Base-by-base conservation (phyloP, 1,284 basidiomycete genomes). In the Porodaedalea pini region DNA sequence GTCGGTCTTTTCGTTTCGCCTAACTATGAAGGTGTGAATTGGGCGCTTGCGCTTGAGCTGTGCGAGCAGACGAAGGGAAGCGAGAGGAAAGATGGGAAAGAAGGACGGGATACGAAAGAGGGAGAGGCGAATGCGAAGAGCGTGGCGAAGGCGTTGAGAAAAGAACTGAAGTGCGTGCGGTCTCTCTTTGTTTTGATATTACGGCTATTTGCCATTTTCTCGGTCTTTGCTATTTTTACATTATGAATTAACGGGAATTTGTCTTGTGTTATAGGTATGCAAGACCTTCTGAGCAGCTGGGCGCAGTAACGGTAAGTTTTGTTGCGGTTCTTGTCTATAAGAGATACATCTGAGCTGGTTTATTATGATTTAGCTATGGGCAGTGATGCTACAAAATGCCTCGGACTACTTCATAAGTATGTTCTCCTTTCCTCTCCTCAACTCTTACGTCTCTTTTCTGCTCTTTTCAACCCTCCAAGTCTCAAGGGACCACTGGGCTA, bases 281-380 rank as follows among this genome's bases (percentile, higher is more conserved):
- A 8, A 83, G 86, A 63, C 83, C 87, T 2, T 68, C 82, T 27
- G 81, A 83, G 13, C 87, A 89, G 68, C 71, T 90, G 8, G 83
- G 86, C 17, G 87, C 87, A 40, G 85, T 86, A 23, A 73, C 84
- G 61, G 86, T 87, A 66, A 45, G 83, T 72, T 13, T 23, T 51
- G 34, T 32, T 27, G 8, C 4, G 23, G 8, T 27, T 36, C 19
- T 23, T 34, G 3, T 6, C 34, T 27, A 19, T 17, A 31, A 44
- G 1, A 21, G 41, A 25, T 43, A 47, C 10, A 49, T n/a, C 15
- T 40, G 50, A 15, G 39, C 37, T 49, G 53, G 32, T n/a, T n/a
- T n/a, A n/a, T n/a, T n/a, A n/a, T n/a, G n/a, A n/a, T 51, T 43
- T 58, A 90, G 88, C 68, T 92, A n/a, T 91, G 88, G 89, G 89